Conservation (phyloP, 768 basidiomycete genomes). For the Boletellus ananiceps region DNA sequence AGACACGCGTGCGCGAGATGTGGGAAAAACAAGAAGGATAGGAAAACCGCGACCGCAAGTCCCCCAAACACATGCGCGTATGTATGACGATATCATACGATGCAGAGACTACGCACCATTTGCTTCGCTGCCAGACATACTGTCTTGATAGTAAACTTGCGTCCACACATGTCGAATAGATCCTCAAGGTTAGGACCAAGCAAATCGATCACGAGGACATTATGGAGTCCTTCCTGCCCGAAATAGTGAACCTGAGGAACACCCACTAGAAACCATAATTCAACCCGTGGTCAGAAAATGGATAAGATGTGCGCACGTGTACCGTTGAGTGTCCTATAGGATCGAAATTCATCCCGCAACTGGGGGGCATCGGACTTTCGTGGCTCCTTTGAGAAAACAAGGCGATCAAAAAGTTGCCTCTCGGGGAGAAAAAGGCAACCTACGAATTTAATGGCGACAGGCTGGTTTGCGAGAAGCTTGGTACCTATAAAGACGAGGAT, state of each 20-base stretch:
- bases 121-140: slow-evolving; percentile 99
- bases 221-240: slow-evolving; percentile 97
- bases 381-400: slow-evolving; percentile 59
- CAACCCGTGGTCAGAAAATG: slow-evolving; percentile 12
- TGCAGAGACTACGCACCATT: slow-evolving; percentile 61
- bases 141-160: slow-evolving; percentile 96
- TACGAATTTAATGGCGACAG: slow-evolving; percentile 97
- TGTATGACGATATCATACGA: background rate
- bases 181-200: slow-evolving; percentile 98
- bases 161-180: slow-evolving; percentile 97
- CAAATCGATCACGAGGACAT: slow-evolving; percentile 90
- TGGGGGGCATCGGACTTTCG: slow-evolving; percentile 98
- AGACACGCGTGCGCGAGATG: background rate
- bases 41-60: background rate
- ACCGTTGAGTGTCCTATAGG: slow-evolving; percentile 90
- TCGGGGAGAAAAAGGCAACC: slow-evolving; percentile 28
- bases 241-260: slow-evolving; percentile 99
- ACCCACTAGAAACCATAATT: slow-evolving; percentile 54
- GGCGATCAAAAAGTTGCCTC: slow-evolving; percentile 12
- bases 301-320: slow-evolving; percentile 56
- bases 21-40: slow-evolving; percentile 2
- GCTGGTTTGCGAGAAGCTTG: slow-evolving; percentile 78
- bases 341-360: slow-evolving; percentile 93
- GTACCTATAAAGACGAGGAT: slow-evolving; percentile 48
- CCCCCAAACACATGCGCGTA: background rate